Evolutionary conservation across 345 rosid genomes (phyloP).

Genomic region (Conringia planisiliqua): DNA sequence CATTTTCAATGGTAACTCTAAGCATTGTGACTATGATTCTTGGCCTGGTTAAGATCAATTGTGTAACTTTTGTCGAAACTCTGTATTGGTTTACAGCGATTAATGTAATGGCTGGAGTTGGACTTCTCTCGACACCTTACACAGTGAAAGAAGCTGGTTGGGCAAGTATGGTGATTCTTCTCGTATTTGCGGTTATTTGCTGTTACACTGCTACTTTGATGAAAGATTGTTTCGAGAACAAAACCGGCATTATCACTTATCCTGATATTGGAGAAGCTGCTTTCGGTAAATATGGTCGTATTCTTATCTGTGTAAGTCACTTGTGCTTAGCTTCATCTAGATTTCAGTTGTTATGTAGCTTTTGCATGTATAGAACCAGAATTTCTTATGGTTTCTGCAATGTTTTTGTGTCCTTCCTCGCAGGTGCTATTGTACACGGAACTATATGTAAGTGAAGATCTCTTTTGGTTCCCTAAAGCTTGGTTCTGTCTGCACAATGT

Average conservation of each 20-base stretch:
- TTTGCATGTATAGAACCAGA: not conserved
- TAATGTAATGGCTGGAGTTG: constrained; percentile 92
- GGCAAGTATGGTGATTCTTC: constrained; percentile 62
- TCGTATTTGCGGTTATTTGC: constrained; percentile 54
- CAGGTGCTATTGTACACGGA: constrained; percentile 81
- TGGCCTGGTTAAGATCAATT: not conserved
- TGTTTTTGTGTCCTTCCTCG: constrained; percentile 34
- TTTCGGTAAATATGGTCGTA: constrained; percentile 86
- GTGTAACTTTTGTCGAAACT: not conserved
- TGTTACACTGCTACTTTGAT: constrained; percentile 87
- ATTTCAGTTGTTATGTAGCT: constrained; percentile 10
- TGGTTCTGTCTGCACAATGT: constrained; percentile 7
- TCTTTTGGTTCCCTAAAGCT: not conserved
- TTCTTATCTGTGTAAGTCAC: constrained; percentile 64
- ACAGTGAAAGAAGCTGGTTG: constrained; percentile 81
- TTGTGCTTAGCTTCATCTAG: not conserved
- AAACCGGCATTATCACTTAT: constrained; percentile 61
- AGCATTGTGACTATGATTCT: not conserved
- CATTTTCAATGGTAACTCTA: constrained; percentile 62
- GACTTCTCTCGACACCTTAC: constrained; percentile 80
- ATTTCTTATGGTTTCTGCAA: constrained; percentile 8
- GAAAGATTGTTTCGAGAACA: constrained; percentile 80
- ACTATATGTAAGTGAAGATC: constrained; percentile 60
- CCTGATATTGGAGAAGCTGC: constrained; percentile 98
- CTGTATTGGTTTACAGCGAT: constrained; percentile 42